Evolutionary conservation across 345 rosid species (phyloP), one percentile per base, ranked within the genome.

Genomic region (Brassica cretica): DNA sequence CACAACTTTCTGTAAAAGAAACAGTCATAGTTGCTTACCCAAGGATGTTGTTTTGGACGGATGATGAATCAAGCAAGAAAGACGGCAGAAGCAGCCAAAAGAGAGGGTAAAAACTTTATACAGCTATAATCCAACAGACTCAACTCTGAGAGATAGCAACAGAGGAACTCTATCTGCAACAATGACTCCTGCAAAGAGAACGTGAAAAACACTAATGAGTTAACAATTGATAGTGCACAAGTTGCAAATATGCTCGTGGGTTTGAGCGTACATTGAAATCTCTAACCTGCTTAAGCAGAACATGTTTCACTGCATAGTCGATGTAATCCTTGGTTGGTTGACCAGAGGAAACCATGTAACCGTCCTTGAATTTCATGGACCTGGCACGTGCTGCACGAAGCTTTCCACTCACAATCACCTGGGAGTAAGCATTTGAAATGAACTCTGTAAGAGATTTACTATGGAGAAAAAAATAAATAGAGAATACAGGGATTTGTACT

Each of bases 391-490:
- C 88, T 30, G 97, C 98, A 69, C 94, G 86, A 3, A 94, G 87
- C 84, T 94, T 94, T 64, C 98, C 97, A 14, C 98, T 94, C 24
- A 91, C 97, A 85, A 87, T 94, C 12, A 93, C 98, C 98, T 93
- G 35, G n/a, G 5, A 60, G 39, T 18, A 44, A 44, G n/a, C n/a
- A 44, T 44, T 39, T 39, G 12, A 39, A 27, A 27, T 27, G 30
- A 2, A 39, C 44, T 37, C 30, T 27, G 30, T 27, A 27, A 27
- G 44, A 37, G 44, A 39, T 39, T 8, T 39, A 8, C 9, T 8
- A 11, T 39, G 46, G 46, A 8, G 44, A 37, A 37, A 25, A 41
- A 41, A 41, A 41, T 4, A 41, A 41, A 10, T 4, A 59, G n/a
- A 10, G 32, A 12, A 11, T 1, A 59, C 3, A 0, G 27, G 0